Conservation (phyloP, 371 early-diverging fungal genomes). For the Parasitella parasitica region DNA sequence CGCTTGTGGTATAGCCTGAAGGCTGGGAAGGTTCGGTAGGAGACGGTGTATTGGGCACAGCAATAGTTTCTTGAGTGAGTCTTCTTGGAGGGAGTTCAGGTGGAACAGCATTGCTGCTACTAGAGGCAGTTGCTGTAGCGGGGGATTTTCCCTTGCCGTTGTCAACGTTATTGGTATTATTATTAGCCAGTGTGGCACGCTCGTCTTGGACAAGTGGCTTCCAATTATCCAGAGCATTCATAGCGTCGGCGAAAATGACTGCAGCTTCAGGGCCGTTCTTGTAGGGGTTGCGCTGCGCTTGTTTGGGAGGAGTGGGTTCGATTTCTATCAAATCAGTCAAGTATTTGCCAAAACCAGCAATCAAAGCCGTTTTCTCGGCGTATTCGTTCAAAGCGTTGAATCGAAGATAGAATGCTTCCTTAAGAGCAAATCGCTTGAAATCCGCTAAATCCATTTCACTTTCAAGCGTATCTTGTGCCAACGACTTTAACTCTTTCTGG, state of each 20-base stretch:
- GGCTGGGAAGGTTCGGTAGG: neutral
- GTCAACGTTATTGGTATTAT: neutral
- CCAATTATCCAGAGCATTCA: slow-evolving; percentile 43
- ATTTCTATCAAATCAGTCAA: slow-evolving; percentile 45
- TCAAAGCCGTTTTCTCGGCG: slow-evolving; percentile 43
- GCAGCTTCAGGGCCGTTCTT: slow-evolving; percentile 37
- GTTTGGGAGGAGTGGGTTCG: slow-evolving; percentile 35
- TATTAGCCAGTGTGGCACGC: slow-evolving; percentile 35
- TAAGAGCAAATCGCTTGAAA: slow-evolving; percentile 50
- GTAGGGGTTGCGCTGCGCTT: slow-evolving; percentile 28
- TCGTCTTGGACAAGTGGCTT: slow-evolving; percentile 38
- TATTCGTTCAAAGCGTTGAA: slow-evolving; percentile 50
- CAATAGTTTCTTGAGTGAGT: neutral
- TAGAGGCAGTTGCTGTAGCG: neutral
- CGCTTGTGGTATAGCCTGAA: slow-evolving; percentile 17
- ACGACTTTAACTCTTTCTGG: slow-evolving; percentile 34
- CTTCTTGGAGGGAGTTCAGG: slow-evolving; percentile 21
- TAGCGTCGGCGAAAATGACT: slow-evolving; percentile 41
- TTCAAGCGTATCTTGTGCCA: slow-evolving; percentile 43
- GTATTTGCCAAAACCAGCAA: slow-evolving; percentile 54
- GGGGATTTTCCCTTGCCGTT: slow-evolving; percentile 20
- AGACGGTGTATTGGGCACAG: neutral
- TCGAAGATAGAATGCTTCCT: slow-evolving; percentile 51
- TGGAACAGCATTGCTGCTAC: neutral
- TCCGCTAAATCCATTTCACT: slow-evolving; percentile 48